phyloP scores from a whole-genome alignment of 805 yeast species.

The Myxozyma sirexii region DNA sequence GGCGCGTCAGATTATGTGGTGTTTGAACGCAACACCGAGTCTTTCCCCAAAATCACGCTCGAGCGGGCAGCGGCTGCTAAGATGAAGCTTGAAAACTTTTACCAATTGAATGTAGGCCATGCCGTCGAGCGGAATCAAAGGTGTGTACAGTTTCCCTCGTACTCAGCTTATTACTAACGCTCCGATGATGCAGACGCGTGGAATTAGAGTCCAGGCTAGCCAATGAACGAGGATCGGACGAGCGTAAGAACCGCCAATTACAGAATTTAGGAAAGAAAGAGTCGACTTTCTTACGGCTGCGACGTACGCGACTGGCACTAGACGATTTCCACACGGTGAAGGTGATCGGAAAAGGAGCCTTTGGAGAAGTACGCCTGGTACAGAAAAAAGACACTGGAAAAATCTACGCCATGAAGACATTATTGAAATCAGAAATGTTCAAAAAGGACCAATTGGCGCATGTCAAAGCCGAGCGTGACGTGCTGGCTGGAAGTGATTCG shows the following conservation, averaged over 20 bases:
- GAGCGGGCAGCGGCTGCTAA: constrained; percentile 85
- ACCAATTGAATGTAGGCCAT: constrained; percentile 81
- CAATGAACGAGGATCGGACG: constrained; percentile 77
- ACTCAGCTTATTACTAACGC: too few species aligned
- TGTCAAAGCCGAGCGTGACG: constrained; percentile 95
- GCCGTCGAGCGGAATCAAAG: constrained; percentile 96
- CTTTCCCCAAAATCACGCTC: constrained; percentile 70
- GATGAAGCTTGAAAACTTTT: constrained; percentile 78
- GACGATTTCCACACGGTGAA: constrained; percentile 88
- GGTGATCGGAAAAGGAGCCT: constrained; percentile 95
- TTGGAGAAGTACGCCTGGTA: constrained; percentile 94
- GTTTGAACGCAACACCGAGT: constrained; percentile 82
- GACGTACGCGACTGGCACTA: constrained; percentile 79
- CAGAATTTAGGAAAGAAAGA: constrained; percentile 85
- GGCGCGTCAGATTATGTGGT: constrained; percentile 55
- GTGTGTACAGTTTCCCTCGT: constrained; percentile 8
- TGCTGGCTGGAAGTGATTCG: constrained; percentile 83
- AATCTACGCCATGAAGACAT: constrained; percentile 92
- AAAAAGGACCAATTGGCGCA: constrained; percentile 93
- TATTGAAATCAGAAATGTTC: constrained; percentile 88
- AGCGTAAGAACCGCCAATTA: constrained; percentile 79
- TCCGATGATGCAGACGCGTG: constrained; percentile 50
- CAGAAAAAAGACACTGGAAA: constrained; percentile 91
- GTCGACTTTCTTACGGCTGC: constrained; percentile 77
- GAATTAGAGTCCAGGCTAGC: constrained; percentile 75